phyloP scores from a whole-genome alignment of 2,329 filamentous ascomycete genomes.

The Trichoderma citrinoviride region DNA sequence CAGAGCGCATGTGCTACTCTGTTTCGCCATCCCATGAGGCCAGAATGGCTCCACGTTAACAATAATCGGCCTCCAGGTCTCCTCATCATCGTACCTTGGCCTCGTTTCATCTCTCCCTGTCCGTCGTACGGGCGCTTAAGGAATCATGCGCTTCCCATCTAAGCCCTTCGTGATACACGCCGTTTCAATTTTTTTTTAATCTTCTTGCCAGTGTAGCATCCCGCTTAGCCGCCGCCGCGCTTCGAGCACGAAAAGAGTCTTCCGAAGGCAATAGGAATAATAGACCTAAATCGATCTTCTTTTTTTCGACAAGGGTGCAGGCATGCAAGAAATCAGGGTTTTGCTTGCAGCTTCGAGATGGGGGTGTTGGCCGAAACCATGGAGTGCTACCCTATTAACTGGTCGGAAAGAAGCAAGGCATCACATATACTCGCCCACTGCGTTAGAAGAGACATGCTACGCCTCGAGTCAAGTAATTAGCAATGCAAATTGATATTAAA shows the following conservation, averaged over 20 bases:
- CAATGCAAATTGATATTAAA: not conserved
- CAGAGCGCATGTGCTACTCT: too few species aligned
- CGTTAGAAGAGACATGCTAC: too few species aligned
- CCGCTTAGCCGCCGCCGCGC: constrained; percentile 12
- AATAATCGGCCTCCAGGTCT: not conserved
- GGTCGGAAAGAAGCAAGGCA: too few species aligned
- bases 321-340: too few species aligned
- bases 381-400: too few species aligned
- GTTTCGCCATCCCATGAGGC: not conserved
- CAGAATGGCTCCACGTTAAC: not conserved
- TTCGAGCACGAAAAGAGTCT: not conserved
- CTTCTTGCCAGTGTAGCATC: not conserved
- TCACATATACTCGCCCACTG: too few species aligned
- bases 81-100: not conserved
- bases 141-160: not conserved
- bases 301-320: not conserved
- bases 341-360: too few species aligned
- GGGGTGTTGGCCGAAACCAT: too few species aligned
- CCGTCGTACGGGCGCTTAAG: constrained; percentile 6
- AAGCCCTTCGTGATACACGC: not conserved
- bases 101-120: constrained; percentile 5
- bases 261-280: not conserved
- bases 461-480: not conserved
- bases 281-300: not conserved
- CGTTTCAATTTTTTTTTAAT: not conserved